Base-by-base conservation (phyloP, 306 rosid species). In the Acmispon strigosus region DNA sequence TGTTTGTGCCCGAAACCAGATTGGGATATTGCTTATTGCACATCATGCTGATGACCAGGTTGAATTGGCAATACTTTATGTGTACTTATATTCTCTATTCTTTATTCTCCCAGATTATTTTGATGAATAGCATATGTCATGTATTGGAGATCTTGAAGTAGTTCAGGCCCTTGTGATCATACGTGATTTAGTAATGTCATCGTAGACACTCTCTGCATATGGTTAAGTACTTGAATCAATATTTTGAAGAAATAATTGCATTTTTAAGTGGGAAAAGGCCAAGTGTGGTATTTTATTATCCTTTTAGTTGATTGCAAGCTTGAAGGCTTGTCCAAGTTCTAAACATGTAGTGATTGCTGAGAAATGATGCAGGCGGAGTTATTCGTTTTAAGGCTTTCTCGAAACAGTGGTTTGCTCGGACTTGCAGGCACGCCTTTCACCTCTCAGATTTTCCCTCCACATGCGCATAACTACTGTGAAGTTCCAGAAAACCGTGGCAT, bases 21-120 rank as follows among this genome's bases (percentile, higher is more conserved):
- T 94, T 62, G 86, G 84, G n/a, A 88, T 83, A 34, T 73, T 91
- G 76, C 92, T 91, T 59, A 65, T 88, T 69, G 97, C 97, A 29
- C 99, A 94, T 87, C 99, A 94, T 72, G 95, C 88, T 2, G 97
- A 91, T 80, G 99, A 89, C 76, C 99, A 94, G 98, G 97, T 93
- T 42, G 62, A 51, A 57, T 20, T 37, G 70, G 54, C 70, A 44
- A 16, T 44, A 43, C 60, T 71, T 47, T 20, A 48, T 18, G 11
- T 62, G 52, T 24, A 34, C 20, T 36, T 59, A 29, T 50, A 14
- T 36, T 29, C 36, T 51, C 5, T 16, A 61, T 50, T 55, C 12
- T 68, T 60, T 22, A 45, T 68, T 62, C 7, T 41, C 22, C 19
- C 74, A 43, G 41, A 61, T 66, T 41, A 41, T 50, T 72, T 22